phyloP scores from a whole-genome alignment of 108 stramenopile genomes.

The Cylindrotheca fusiformis region DNA sequence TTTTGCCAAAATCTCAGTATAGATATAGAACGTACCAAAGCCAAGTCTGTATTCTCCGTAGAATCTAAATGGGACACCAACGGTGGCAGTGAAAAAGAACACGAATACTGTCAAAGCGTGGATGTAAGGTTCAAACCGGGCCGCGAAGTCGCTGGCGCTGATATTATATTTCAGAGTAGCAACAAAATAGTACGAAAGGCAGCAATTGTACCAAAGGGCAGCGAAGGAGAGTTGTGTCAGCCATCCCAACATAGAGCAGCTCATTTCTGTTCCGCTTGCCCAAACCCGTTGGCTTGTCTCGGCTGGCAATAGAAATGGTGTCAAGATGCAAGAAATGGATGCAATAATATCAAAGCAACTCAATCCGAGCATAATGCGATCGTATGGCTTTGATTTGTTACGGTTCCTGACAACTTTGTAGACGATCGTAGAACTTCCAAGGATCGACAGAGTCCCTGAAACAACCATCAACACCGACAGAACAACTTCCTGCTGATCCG shows the following conservation, averaged over 20 bases:
- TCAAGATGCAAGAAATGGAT: background rate
- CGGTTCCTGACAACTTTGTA: constrained; percentile 1
- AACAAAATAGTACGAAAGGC: constrained; percentile 23
- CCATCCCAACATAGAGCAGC: constrained; percentile 25
- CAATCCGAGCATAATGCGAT: constrained; percentile 25
- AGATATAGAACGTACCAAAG: no score
- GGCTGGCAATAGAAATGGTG: constrained; percentile 12
- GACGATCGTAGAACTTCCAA: constrained; percentile 5
- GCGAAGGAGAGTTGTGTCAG: constrained; percentile 13
- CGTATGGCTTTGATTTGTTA: constrained; percentile 2
- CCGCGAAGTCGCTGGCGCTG: background rate
- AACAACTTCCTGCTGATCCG: background rate
- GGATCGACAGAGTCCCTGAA: background rate
- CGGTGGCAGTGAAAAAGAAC: constrained; percentile 2
- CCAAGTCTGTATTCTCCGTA: constrained; percentile 4
- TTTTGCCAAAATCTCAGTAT: no score
- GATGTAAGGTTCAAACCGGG: constrained; percentile 3
- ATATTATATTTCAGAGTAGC: constrained; percentile 9
- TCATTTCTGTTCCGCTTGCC: constrained; percentile 18
- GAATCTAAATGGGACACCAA: background rate
- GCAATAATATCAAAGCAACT: constrained; percentile 9
- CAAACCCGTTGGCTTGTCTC: constrained; percentile 6
- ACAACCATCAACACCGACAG: background rate
- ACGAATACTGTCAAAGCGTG: background rate
- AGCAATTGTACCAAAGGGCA: constrained; percentile 21